Evolutionary conservation across 192 early-diverging fungal species (phyloP).

Genomic region (Umbelopsis isabellina): DNA sequence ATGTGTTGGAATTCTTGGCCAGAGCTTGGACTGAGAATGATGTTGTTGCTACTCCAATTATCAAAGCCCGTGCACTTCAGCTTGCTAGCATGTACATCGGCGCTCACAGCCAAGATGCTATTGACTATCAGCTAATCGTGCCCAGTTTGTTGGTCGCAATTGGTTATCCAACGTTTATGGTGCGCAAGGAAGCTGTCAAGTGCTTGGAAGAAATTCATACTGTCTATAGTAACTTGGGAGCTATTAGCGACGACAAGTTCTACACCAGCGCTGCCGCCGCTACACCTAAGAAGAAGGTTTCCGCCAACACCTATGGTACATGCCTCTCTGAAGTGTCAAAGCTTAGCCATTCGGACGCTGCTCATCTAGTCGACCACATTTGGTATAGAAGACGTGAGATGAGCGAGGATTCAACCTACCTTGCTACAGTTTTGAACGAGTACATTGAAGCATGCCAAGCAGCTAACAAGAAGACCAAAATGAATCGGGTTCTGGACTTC

Average conservation of each 20-base stretch:
- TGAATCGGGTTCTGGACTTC: slow-evolving; percentile 46
- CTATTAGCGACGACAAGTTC: slow-evolving; percentile 35
- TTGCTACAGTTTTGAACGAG: slow-evolving; percentile 24
- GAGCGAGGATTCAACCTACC: slow-evolving; percentile 44
- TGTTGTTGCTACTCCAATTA: slow-evolving; percentile 21
- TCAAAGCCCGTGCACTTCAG: slow-evolving; percentile 57
- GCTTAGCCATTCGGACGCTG: slow-evolving; percentile 48
- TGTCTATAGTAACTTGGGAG: slow-evolving; percentile 48
- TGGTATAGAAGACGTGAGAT: slow-evolving; percentile 50
- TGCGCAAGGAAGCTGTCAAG: slow-evolving; percentile 65
- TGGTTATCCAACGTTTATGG: slow-evolving; percentile 47
- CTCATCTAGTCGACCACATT: slow-evolving; percentile 55
- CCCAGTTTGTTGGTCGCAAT: slow-evolving; percentile 76
- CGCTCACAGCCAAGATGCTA: slow-evolving; percentile 12
- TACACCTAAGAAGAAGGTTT: slow-evolving; percentile 54
- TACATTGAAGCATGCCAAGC: slow-evolving; percentile 21
- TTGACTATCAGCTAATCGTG: slow-evolving; percentile 69
- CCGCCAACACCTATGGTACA: slow-evolving; percentile 62
- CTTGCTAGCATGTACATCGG: slow-evolving; percentile 54
- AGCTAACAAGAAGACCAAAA: slow-evolving; percentile 30
- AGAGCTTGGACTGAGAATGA: slow-evolving; percentile 44
- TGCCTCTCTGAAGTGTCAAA: slow-evolving; percentile 54
- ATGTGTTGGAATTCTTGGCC: slow-evolving; percentile 47
- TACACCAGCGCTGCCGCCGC: slow-evolving; percentile 26
- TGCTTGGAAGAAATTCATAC: slow-evolving; percentile 57